These are phyloP conservation scores for Xylaria scruposa DNA, from an alignment of 495 filamentous ascomycete genomes.

Conservation along the genomic window DNA sequence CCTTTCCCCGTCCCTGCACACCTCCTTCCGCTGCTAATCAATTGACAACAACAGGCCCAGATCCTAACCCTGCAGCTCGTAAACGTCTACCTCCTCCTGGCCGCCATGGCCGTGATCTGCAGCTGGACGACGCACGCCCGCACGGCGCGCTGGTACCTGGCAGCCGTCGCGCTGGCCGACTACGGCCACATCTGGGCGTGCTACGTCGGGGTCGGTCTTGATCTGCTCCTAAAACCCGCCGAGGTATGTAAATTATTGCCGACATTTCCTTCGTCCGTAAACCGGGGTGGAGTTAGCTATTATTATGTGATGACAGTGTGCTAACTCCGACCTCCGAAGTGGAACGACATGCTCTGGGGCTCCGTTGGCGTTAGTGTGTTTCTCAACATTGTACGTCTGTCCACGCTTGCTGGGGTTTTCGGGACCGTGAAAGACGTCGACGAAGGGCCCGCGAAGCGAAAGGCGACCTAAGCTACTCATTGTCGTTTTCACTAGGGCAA, in stretches of 20 bases:
- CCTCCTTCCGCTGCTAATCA: not conserved
- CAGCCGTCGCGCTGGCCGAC: slow-evolving; percentile 63
- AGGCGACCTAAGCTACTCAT: not conserved
- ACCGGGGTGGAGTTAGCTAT: not conserved
- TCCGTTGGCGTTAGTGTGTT: slow-evolving; percentile 60
- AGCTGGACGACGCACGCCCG: slow-evolving; percentile 58
- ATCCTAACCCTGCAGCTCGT: slow-evolving; percentile 64
- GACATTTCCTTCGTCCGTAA: not conserved
- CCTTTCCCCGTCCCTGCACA: not conserved
- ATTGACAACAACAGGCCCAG: slow-evolving; percentile 46
- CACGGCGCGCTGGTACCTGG: slow-evolving; percentile 60
- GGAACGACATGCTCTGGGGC: slow-evolving; percentile 67
- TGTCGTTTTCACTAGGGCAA: not conserved
- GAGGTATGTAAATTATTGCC: slow-evolving; percentile 16
- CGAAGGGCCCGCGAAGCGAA: slow-evolving; percentile 4
- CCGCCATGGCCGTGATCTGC: slow-evolving; percentile 57
- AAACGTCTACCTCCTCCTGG: slow-evolving; percentile 65
- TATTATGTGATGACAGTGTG: not conserved
- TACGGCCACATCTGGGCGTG: slow-evolving; percentile 67
- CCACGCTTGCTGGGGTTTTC: slow-evolving; percentile 60
- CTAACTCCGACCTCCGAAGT: slow-evolving; percentile 33
- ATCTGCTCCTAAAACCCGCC: slow-evolving; percentile 51
- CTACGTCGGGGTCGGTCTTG: slow-evolving; percentile 58
- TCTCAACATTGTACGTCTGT: slow-evolving; percentile 57
- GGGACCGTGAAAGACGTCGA: slow-evolving; percentile 39